These are phyloP conservation scores for Alternaria gansuensis DNA, from an alignment of 2,329 filamentous ascomycete genomes.

Conservation along the genomic window DNA sequence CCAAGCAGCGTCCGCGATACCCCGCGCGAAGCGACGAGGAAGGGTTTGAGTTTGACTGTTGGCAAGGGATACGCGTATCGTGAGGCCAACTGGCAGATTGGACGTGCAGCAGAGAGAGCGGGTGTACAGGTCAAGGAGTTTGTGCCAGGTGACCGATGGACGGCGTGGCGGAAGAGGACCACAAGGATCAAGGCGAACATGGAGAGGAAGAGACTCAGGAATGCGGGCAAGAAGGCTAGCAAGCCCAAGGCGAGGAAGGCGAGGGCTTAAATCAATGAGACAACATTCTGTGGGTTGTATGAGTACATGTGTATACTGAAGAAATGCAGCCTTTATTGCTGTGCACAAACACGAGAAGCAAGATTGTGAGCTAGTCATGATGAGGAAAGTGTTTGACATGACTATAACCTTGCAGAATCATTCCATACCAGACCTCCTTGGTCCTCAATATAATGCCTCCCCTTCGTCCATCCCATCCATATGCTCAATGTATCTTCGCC, in stretches of 20 bases:
- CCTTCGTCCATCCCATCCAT: slow-evolving; percentile 82
- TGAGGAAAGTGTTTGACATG: background rate
- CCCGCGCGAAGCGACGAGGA: slow-evolving; percentile 47
- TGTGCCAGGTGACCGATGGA: slow-evolving; percentile 67
- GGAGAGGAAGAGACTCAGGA: slow-evolving; percentile 64
- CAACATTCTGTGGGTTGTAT: slow-evolving; percentile 5
- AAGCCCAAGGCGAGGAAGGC: slow-evolving; percentile 45
- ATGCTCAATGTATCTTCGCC: slow-evolving; percentile 72
- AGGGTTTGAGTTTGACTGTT: slow-evolving; percentile 32
- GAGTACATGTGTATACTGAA: slow-evolving; percentile 9
- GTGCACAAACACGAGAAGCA: background rate
- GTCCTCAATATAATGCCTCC: slow-evolving; percentile 72
- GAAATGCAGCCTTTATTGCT: background rate
- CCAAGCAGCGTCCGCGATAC: slow-evolving; percentile 35
- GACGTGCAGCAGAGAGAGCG: slow-evolving; percentile 67
- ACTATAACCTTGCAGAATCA: slow-evolving; percentile 47
- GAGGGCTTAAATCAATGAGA: slow-evolving; percentile 17
- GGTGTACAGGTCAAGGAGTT: slow-evolving; percentile 65
- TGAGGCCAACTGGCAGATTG: slow-evolving; percentile 74
- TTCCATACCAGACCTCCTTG: slow-evolving; percentile 55
- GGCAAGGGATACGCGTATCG: slow-evolving; percentile 69
- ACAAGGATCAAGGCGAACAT: slow-evolving; percentile 61
- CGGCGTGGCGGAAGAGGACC: slow-evolving; percentile 70
- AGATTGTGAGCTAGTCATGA: background rate
- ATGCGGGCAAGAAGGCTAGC: slow-evolving; percentile 51